A percentile compares a stretch with the other conserved stretches of the same genome.
These are phyloP conservation scores for Gracilaria gracilis DNA, from an alignment of 23 red algal species.

Conservation along the genomic window DNA sequence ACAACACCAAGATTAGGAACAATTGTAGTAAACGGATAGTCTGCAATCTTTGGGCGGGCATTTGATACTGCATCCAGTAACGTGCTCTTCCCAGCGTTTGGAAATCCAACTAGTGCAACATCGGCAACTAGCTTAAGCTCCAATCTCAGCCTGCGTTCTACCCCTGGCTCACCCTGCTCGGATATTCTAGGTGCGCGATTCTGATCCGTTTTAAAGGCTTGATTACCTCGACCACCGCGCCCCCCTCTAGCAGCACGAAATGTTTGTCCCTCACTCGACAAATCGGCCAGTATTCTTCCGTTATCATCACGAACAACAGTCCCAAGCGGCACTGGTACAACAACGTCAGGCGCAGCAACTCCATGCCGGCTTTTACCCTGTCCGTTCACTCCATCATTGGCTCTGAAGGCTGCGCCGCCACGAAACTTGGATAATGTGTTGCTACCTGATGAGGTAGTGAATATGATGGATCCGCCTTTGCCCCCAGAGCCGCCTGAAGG, in stretches of 20 bases:
- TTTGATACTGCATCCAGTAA: conserved; percentile 75
- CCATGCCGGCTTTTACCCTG: conserved; percentile 80
- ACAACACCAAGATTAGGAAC: conserved; percentile 96
- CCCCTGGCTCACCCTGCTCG: conserved; percentile 83
- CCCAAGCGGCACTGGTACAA: conserved; percentile 70
- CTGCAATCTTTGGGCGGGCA: conserved; percentile 91
- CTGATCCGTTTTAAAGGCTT: conserved; percentile 88
- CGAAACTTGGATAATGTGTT: conserved; percentile 87
- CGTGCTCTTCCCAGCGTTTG: conserved; percentile 96
- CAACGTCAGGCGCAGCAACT: conserved; percentile 57
- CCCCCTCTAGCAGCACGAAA: conserved; percentile 85
- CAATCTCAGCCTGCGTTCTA: conserved; percentile 67
- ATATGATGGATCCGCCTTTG: conserved; percentile 79
- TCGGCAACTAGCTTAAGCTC: conserved; percentile 96
- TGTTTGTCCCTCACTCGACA: conserved; percentile 46
- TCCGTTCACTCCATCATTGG: conserved; percentile 67
- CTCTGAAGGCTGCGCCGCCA: conserved; percentile 77
- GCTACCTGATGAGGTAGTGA: conserved; percentile 67
- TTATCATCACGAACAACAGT: conserved; percentile 80
- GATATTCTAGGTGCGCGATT: conserved; percentile 85
- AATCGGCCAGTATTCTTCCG: conserved; percentile 81
- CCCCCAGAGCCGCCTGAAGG: conserved; percentile 92
- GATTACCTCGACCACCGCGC: conserved; percentile 88
- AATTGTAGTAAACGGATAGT: conserved; percentile 98
- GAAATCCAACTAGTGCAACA: conserved; percentile 89